Conservation (phyloP, 768 basidiomycete genomes). For the Amanita molliuscula region DNA sequence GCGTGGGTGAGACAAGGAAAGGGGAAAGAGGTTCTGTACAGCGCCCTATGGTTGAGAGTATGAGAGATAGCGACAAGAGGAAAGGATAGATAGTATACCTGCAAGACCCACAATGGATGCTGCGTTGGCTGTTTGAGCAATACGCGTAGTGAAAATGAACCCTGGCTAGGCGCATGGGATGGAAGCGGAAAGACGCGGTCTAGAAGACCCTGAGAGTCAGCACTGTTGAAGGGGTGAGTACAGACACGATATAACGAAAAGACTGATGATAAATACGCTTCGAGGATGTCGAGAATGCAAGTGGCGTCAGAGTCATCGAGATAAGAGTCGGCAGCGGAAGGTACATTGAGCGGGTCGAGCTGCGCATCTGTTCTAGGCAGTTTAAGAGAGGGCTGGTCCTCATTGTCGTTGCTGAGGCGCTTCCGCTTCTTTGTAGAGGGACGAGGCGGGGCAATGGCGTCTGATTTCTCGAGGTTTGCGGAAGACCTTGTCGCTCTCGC, state of each 20-base stretch:
- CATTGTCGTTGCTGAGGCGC: conserved; percentile 31
- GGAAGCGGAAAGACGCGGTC: conserved; percentile 67
- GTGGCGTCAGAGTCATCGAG: conserved; percentile 25
- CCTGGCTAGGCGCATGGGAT: conserved; percentile 20
- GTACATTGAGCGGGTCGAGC: conserved; percentile 10
- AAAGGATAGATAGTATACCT: conserved; percentile 31
- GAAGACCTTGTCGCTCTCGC: conserved; percentile 69
- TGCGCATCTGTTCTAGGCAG: conserved; percentile 27
- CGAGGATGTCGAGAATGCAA: conserved; percentile 50
- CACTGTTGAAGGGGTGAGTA: conserved; percentile 25
- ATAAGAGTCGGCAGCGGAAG: conserved; percentile 11
- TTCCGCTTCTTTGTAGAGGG: conserved; percentile 57
- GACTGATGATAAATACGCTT: conserved; percentile 29
- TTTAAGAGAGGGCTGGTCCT: conserved; percentile 42
- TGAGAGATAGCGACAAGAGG: conserved; percentile 11
- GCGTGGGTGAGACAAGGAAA: conserved; percentile 50
- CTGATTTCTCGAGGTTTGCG: conserved; percentile 24
- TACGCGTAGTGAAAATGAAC: conserved; percentile 40
- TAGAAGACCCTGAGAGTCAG: conserved; percentile 67
- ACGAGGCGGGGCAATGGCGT: conserved; percentile 15
- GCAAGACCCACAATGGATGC: conserved; percentile 44
- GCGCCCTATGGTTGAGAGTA: conserved; percentile 34
- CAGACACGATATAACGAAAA: background rate
- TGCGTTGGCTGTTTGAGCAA: conserved; percentile 44
- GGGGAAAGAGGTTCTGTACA: conserved; percentile 56